Evolutionary conservation across 768 basidiomycete genomes (phyloP).

Genomic region (Amanita exitialis): DNA sequence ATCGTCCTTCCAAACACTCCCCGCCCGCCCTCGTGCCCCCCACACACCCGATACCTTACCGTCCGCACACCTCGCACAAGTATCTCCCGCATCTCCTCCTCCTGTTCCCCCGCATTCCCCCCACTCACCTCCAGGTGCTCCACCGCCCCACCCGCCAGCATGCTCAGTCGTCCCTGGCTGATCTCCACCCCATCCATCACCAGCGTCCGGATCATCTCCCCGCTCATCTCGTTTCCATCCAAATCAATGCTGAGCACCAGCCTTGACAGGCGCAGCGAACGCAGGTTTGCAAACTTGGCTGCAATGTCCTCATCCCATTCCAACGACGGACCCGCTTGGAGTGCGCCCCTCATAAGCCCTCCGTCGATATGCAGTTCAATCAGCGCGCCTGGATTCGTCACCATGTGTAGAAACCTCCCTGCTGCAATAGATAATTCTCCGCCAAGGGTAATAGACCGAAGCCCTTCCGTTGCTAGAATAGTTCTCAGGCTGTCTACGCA

Average conservation of each 20-base stretch:
- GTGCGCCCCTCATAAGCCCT: constrained; percentile 16
- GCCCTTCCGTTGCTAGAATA: constrained; percentile 31
- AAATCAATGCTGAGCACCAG: constrained; percentile 27
- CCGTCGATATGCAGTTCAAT: constrained; percentile 39
- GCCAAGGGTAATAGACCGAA: constrained; percentile 34
- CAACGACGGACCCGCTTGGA: constrained; percentile 26
- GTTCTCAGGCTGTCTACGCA: constrained; percentile 19
- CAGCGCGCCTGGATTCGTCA: constrained; percentile 30
- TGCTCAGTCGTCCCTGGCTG: constrained; percentile 27
- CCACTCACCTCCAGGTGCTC: constrained; percentile 27
- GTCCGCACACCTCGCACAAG: constrained; percentile 31
- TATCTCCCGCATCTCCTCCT: constrained; percentile 30
- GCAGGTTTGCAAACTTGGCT: constrained; percentile 33
- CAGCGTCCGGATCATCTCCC: constrained; percentile 26
- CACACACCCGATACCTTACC: constrained; percentile 32
- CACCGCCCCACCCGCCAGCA: constrained; percentile 26
- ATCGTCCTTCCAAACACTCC: constrained; percentile 23
- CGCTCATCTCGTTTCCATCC: constrained; percentile 18
- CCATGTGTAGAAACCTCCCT: constrained; percentile 34
- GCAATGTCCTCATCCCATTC: constrained; percentile 45
- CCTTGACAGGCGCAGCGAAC: constrained; percentile 29
- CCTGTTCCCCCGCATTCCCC: constrained; percentile 20
- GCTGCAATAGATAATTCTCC: constrained; percentile 36
- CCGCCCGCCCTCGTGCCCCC: constrained; percentile 13
- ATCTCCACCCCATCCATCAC: constrained; percentile 35